Percentiles rank a stretch among this genome's conserved stretches.
These are phyloP conservation scores for Lupinus albus DNA, from an alignment of 306 rosid species.

Conservation along the genomic window DNA sequence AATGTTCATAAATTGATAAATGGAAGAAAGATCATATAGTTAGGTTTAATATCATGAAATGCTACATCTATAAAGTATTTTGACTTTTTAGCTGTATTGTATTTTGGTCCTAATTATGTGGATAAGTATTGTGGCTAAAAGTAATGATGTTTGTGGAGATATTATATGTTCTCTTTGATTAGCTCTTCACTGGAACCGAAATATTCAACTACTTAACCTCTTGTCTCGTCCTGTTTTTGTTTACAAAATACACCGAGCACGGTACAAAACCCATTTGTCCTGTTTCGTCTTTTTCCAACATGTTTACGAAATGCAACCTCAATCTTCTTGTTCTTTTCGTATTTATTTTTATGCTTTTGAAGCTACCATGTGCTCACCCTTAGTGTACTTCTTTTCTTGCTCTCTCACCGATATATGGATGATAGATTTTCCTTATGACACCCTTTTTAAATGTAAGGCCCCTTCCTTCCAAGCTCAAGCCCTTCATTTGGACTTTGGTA, in stretches of 20 bases:
- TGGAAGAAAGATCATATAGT: constrained; percentile 22
- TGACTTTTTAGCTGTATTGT: not conserved
- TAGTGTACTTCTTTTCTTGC: not conserved
- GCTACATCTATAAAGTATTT: constrained; percentile 12
- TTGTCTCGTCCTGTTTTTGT: no score
- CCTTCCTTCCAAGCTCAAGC: no score
- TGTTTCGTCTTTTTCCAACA: no score
- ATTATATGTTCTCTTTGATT: no score
- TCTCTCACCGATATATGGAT: not conserved
- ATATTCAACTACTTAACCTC: no score
- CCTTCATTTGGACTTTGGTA: no score
- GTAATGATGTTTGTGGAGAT: not conserved
- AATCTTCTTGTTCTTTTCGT: not conserved
- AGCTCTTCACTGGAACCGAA: no score
- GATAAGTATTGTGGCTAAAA: constrained; percentile 2
- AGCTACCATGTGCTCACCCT: not conserved
- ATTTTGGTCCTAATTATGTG: not conserved
- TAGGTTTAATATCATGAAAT: constrained; percentile 4
- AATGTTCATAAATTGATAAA: constrained; percentile 8
- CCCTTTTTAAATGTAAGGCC: not conserved
- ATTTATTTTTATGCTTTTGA: not conserved
- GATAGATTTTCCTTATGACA: not conserved
- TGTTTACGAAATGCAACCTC: not conserved
- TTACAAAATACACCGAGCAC: no score
- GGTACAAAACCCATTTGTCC: no score